phyloP scores from a whole-genome alignment of 805 yeast species.

The Yarrowia sp. region DNA sequence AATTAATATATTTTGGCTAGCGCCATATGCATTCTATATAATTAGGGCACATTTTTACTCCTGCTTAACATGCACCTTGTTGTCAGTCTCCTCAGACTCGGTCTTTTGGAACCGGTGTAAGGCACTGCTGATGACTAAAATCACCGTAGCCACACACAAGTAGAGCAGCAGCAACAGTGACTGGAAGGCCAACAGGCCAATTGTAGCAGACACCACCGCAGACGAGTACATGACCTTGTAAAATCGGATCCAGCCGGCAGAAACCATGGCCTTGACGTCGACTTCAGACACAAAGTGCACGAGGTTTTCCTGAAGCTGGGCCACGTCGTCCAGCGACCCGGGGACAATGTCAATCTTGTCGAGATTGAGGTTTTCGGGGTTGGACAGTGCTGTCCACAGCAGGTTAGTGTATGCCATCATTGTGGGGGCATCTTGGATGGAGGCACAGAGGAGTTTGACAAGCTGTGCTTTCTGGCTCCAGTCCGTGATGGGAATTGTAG shows the following conservation, averaged over 20 bases:
- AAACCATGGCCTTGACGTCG: constrained; percentile 17
- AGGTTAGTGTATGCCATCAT: constrained; percentile 6
- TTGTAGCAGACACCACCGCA: neutral
- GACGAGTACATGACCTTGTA: constrained; percentile 11
- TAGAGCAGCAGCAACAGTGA: constrained; percentile 2
- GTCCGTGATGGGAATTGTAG: constrained; percentile 24
- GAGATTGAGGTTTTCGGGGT: constrained; percentile 20
- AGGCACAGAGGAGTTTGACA: constrained; percentile 11
- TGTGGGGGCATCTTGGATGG: constrained; percentile 18
- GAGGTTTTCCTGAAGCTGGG: neutral
- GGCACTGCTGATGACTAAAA: neutral
- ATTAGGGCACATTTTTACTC: neutral
- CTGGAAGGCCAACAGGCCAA: constrained; percentile 6
- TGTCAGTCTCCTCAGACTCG: neutral
- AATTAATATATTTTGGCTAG: neutral
- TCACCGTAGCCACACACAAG: neutral
- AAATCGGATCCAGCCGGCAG: constrained; percentile 14
- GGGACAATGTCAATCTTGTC: constrained; percentile 14
- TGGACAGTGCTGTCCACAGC: constrained; percentile 9
- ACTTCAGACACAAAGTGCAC: neutral
- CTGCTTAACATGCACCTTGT: neutral
- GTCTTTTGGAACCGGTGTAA: neutral
- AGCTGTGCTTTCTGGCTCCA: constrained; percentile 22
- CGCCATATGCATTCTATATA: constrained; percentile 15
- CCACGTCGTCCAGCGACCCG: constrained; percentile 19